Conservation (phyloP, 345 rosid species). For the Sonneratia alba region DNA sequence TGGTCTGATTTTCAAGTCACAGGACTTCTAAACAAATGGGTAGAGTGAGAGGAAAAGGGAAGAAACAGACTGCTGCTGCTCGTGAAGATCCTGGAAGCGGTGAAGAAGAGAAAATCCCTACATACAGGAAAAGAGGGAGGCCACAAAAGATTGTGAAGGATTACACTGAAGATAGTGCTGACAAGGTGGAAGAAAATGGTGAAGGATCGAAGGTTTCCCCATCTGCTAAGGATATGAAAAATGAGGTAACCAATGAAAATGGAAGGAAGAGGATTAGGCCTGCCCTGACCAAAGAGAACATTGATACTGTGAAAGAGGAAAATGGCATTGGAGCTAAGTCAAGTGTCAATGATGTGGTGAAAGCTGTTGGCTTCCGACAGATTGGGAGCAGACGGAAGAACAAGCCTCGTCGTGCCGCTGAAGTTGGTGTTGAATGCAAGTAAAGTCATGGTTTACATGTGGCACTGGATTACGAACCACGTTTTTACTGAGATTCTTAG, state of each 20-base stretch:
- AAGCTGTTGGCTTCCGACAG: constrained; percentile 44
- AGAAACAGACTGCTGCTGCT: constrained; percentile 36
- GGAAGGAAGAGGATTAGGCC: constrained; percentile 52
- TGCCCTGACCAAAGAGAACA: constrained; percentile 26
- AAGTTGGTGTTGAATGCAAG: constrained; percentile 63
- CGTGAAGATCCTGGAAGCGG: constrained; percentile 45
- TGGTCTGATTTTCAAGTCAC: not conserved
- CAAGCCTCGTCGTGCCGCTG: constrained; percentile 76
- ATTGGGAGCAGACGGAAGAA: constrained; percentile 62
- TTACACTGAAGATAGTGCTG: constrained; percentile 24
- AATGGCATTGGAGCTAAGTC: constrained; percentile 34
- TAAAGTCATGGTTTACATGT: constrained; percentile 18
- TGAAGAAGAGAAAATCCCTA: constrained; percentile 53
- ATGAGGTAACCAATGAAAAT: constrained; percentile 23
- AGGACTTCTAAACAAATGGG: constrained; percentile 20
- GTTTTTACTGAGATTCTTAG: not conserved
- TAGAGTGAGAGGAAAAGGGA: constrained; percentile 70
- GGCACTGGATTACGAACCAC: not conserved
- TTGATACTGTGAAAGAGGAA: constrained; percentile 32
- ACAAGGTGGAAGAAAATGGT: constrained; percentile 33
- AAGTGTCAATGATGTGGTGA: constrained; percentile 27
- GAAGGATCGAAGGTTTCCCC: constrained; percentile 21
- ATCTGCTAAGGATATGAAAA: constrained; percentile 27
- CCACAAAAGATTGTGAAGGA: constrained; percentile 50
- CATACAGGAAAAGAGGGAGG: constrained; percentile 57